Evolutionary conservation across 371 early-diverging fungal genomes (phyloP), one percentile per base, ranked within the genome.

Genomic region (Rhizopus microsporus): DNA sequence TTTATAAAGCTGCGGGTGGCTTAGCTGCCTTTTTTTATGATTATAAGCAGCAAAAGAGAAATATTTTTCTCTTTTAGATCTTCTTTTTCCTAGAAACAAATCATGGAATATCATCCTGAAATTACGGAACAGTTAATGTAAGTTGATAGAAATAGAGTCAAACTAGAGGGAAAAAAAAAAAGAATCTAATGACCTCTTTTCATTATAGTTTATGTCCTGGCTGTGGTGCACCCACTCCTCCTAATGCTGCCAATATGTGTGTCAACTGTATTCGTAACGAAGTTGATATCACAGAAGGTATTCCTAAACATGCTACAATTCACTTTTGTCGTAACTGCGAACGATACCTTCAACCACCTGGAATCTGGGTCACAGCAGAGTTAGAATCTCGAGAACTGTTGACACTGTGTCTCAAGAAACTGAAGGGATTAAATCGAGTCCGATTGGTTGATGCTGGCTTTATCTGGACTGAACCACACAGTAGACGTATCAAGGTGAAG

Each of bases 391-490:
- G 93, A 57, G 99, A 99, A 73, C 80, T 99, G 43, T 75, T 99
- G 51, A 89, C 97, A 0, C 78, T 99, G 42, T 95, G 97, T 65
- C 71, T 99, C 37, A 96, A 96, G 77, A 94, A 92, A 69, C 82
- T 98, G 46, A 91, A 89, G 62, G 97, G 96, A 9, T 78, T 98
- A 54, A 80, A 72, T 58, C 95, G 94, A 72, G 94, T 98, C 16
- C 87, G 98, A 23, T 81, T 99, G 56, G 87, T 98, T 34, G 99
- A 99, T 71, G 98, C 99, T 4, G 92, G 94, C 33, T 99, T 99
- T 67, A 89, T 98, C 43, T 99, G 97, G 94, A 99, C 99, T 0
- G 99, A 99, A 74, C 99, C 99, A 37, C 99, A 99, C 78, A 80
- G 80, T 91, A 94, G 56, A 81, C 90, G 75, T 64, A 83, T 99